Percentiles rank a stretch among this genome's conserved stretches.
Evolutionary conservation across 495 filamentous ascomycete genomes (phyloP).

Genomic region (Barbatosphaeria neglecta): DNA sequence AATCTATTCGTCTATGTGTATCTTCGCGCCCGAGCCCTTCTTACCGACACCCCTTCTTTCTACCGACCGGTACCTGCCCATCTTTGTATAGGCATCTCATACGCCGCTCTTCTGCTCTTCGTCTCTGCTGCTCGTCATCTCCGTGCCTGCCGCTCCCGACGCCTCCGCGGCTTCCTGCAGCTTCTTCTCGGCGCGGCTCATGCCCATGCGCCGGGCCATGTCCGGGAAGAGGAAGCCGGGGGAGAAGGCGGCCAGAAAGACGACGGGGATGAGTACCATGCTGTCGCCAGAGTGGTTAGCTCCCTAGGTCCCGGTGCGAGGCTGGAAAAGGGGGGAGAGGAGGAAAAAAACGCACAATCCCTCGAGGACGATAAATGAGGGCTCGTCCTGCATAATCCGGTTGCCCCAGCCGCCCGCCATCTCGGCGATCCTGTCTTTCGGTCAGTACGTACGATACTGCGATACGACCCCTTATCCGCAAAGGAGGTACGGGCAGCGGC

Average conservation of each 20-base stretch:
- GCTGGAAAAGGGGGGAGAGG: not conserved
- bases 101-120: not conserved
- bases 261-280: constrained; percentile 25
- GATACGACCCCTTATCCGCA: not conserved
- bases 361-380: constrained; percentile 52
- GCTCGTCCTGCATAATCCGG: constrained; percentile 53
- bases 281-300: constrained; percentile 5
- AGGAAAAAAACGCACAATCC: constrained; percentile 13
- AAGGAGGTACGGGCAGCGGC: not conserved
- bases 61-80: too few species aligned
- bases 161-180: constrained; percentile 1
- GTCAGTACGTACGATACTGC: not conserved
- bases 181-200: constrained; percentile 1
- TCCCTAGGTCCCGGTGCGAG: not conserved
- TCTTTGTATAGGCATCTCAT: too few species aligned
- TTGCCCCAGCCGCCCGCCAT: constrained; percentile 61
- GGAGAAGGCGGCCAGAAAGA: constrained; percentile 22
- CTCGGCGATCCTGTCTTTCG: constrained; percentile 40
- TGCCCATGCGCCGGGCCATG: constrained; percentile 13
- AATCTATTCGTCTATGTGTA: too few species aligned
- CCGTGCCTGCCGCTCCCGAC: not conserved
- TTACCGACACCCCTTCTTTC: too few species aligned
- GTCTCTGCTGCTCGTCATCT: not conserved
- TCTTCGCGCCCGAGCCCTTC: too few species aligned
- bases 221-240: constrained; percentile 30